Conservation (phyloP, 176 grass and related monocot genomes). For the Neostapfia colusana region DNA sequence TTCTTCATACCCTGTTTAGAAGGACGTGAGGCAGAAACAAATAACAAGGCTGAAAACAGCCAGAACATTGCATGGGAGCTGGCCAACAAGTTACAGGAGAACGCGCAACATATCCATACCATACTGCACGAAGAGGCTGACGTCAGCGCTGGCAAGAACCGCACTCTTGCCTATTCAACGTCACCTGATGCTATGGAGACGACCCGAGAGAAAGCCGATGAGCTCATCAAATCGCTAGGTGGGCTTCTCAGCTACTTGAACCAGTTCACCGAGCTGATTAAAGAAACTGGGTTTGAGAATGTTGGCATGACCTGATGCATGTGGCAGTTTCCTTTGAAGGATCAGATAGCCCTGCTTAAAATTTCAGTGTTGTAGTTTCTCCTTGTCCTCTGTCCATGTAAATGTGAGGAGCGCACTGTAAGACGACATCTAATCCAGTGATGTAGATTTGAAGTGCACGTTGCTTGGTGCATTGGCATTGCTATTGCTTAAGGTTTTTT, state of each 20-base stretch:
- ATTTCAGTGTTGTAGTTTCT: neutral
- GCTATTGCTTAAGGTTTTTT: neutral
- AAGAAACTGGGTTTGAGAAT: slow-evolving; percentile 56
- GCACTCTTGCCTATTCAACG: neutral
- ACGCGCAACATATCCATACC: slow-evolving; percentile 59
- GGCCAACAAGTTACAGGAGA: slow-evolving; percentile 60
- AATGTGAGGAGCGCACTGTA: slow-evolving; percentile 31
- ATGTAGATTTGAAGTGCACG: slow-evolving; percentile 24
- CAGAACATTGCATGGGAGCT: slow-evolving; percentile 49
- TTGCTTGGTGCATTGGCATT: neutral
- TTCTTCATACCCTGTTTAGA: slow-evolving; percentile 21
- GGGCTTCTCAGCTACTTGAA: slow-evolving; percentile 68
- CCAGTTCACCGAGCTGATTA: slow-evolving; percentile 74
- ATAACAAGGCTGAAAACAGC: slow-evolving; percentile 30
- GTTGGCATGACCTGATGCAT: slow-evolving; percentile 49
- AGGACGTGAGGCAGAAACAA: slow-evolving; percentile 24
- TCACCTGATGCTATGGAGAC: slow-evolving; percentile 38
- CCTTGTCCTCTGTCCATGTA: neutral
- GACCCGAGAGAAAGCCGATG: slow-evolving; percentile 56
- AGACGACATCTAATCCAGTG: neutral
- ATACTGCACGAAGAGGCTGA: slow-evolving; percentile 48
- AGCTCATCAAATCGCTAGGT: slow-evolving; percentile 68
- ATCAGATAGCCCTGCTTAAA: slow-evolving; percentile 8
- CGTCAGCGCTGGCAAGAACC: slow-evolving; percentile 29
- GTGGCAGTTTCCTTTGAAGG: neutral